These are phyloP conservation scores for Aspergillus unguis DNA, from an alignment of 2,329 filamentous ascomycete genomes.

Conservation along the genomic window DNA sequence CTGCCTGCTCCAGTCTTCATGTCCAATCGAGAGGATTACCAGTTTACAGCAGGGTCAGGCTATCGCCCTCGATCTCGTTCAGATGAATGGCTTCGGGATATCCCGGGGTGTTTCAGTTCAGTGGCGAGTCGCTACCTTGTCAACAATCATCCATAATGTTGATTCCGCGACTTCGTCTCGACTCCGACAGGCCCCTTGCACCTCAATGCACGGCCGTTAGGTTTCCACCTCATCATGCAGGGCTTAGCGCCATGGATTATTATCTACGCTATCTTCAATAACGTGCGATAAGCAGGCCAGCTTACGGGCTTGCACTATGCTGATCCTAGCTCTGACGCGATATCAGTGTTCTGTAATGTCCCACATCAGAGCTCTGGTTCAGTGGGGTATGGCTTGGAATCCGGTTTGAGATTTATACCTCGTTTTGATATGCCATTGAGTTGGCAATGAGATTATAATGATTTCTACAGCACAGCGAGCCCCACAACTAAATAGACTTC, in stretches of 20 bases:
- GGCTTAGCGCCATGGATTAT: constrained; percentile 1
- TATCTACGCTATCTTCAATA: background rate
- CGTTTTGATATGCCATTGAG: background rate
- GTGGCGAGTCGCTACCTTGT: background rate
- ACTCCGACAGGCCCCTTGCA: background rate
- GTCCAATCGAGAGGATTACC: too few relatives aligned
- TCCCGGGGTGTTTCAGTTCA: background rate
- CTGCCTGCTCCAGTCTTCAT: too few relatives aligned
- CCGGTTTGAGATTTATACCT: background rate
- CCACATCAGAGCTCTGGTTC: background rate
- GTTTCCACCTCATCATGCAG: constrained; percentile 12
- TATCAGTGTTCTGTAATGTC: background rate
- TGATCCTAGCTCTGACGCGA: constrained; percentile 1
- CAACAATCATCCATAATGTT: background rate
- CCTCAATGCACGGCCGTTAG: constrained; percentile 7
- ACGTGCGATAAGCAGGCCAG: background rate
- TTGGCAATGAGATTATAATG: background rate
- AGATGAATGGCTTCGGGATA: background rate
- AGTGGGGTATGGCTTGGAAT: background rate
- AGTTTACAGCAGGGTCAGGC: background rate
- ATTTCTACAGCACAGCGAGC: background rate
- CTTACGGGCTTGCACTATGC: background rate
- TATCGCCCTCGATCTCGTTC: too few relatives aligned
- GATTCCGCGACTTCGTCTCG: background rate
- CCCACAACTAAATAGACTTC: background rate